These are phyloP conservation scores for Peronosclerospora sorghi DNA, from an alignment of 352 stramenopile genomes.

Conservation along the genomic window DNA sequence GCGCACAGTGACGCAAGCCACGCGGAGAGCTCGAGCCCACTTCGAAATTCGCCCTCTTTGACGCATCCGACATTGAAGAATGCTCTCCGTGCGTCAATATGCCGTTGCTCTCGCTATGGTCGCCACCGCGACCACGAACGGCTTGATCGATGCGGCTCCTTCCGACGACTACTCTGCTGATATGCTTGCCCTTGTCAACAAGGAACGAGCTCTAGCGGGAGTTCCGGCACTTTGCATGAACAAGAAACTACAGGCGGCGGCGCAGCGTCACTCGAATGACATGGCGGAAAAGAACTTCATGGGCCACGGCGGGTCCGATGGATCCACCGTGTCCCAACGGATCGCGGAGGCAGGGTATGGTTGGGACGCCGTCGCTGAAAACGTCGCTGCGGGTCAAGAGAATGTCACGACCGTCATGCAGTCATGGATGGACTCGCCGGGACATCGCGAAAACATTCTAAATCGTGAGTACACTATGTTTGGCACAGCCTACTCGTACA, in stretches of 20 bases:
- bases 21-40: too few relatives aligned
- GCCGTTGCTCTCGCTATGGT: neutral
- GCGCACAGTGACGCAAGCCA: too few relatives aligned
- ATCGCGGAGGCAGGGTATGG: constrained; percentile 28
- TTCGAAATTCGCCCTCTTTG: too few relatives aligned
- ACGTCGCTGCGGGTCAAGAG: constrained; percentile 19
- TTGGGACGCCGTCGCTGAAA: constrained; percentile 24
- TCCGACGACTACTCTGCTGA: constrained; percentile 6
- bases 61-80: too few relatives aligned
- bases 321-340: constrained; percentile 22
- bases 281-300: constrained; percentile 29
- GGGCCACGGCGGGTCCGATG: constrained; percentile 26
- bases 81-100: too few relatives aligned
- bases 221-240: constrained; percentile 25
- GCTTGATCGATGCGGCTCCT: neutral
- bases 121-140: neutral
- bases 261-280: constrained; percentile 21
- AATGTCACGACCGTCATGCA: constrained; percentile 20
- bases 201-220: constrained; percentile 22
- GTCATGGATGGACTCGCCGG: constrained; percentile 17
- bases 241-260: constrained; percentile 16
- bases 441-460: constrained; percentile 17
- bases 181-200: constrained; percentile 34
- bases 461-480: constrained; percentile 22
- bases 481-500: constrained; percentile 21